A percentile compares a stretch with the other conserved stretches of the same genome.
phyloP scores from a whole-genome alignment of 140 eudicot genomes.

The Erigeron philadelphicus region DNA sequence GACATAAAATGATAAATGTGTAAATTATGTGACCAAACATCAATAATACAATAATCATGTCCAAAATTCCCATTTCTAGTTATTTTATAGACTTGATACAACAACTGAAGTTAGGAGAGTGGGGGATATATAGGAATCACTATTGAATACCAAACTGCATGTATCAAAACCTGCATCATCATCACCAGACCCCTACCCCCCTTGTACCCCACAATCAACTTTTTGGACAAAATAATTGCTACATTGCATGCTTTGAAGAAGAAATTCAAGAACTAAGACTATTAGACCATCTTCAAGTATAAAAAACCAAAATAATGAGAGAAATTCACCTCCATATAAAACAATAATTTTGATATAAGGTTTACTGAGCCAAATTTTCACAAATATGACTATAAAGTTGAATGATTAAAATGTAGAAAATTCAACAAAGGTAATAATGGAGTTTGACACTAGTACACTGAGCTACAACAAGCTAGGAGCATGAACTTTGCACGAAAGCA shows the following conservation, averaged over 20 bases:
- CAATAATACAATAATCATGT: too few species aligned
- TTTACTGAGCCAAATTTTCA: neutral
- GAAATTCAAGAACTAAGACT: too few species aligned
- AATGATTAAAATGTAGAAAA: neutral
- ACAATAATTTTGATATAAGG: too few species aligned
- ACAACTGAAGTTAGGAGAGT: neutral
- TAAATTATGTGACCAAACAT: too few species aligned
- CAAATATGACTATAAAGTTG: neutral
- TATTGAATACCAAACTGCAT: neutral
- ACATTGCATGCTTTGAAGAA: neutral
- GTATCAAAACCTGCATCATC: neutral
- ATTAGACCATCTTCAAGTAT: too few species aligned
- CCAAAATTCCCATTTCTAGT: too few species aligned
- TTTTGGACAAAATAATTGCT: neutral
- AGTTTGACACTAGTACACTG: neutral
- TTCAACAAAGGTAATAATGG: neutral
- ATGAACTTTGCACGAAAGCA: conserved; percentile 15
- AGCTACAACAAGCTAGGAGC: conserved; percentile 10
- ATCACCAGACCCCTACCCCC: neutral
- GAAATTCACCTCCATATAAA: too few species aligned
- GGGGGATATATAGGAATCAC: conserved; percentile 3
- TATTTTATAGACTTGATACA: too few species aligned
- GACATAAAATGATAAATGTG: too few species aligned
- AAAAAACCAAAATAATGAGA: too few species aligned
- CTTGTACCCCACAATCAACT: neutral